Base-by-base conservation (phyloP, 179 eudicot genomes). In the Silene noctiflora region DNA sequence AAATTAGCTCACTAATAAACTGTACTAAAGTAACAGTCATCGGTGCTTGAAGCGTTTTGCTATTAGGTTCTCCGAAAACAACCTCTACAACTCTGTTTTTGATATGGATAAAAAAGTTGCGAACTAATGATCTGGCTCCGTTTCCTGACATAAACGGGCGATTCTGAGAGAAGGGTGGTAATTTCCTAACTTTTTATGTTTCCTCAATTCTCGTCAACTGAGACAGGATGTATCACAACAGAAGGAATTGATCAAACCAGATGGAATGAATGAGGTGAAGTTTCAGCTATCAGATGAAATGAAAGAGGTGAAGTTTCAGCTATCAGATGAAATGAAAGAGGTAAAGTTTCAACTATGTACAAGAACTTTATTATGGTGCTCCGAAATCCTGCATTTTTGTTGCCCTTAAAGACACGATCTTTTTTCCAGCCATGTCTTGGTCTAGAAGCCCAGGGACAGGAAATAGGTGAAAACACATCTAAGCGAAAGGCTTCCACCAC, bases 291-390 rank as follows among this genome's bases (percentile, higher is more conserved):
- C 83, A 11, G 71, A 65, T 69, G 67, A 51, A 75, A 71, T 25
- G 27, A 75, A 68, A 64, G 81, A 85, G 84, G 82, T 80, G n/a
- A 64, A 1, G 27, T 19, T n/a, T 58, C 21, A n/a, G 14, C 27
- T 46, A 59, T 69, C 83, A 11, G 71, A 65, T 69, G 67, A 51
- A 75, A 71, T 25, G 27, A 75, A 68, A 64, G 81, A 85, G 84
- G 82, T 80, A 44, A 69, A 1, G 27, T 22, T n/a, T 58, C 21
- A 17, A 19, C 21, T 48, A 16, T 25, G 42, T 27, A 3, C 17
- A 24, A 55, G 14, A 10, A 2, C 14, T 68, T 74, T 21, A 3
- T 4, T 48, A 31, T 39, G 22, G 59, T 51, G 22, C 33, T 67
- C 31, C 51, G 1, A 51, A 48, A 29, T 66, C 62, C 3, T 69